Base-by-base conservation (phyloP, 1,284 basidiomycete species). In the Ustilago esculenta region DNA sequence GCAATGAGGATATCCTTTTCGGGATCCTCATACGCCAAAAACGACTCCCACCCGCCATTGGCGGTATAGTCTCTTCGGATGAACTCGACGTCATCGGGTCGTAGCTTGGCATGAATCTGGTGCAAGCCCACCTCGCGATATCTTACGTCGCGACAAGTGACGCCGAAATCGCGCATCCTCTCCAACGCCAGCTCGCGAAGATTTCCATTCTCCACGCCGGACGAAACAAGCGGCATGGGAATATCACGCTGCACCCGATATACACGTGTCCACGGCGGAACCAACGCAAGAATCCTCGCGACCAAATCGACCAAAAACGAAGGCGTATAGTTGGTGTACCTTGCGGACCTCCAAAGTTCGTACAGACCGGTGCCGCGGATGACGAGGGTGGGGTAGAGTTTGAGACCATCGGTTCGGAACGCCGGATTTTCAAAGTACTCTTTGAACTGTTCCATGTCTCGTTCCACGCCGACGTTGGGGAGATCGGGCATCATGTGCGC, bases 251-350 rank as follows among this genome's bases (percentile, higher is more conserved):
- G 76, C 25, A 98, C 96, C 17, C 96, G 90, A 83, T 99, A 99
- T 18, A 99, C 94, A 71, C 96, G 86, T 36, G 96, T 99, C 96
- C 96, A 99, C 14, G 96, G 96, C 1, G 96, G 96, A 0, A 99
- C 94, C 4, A 99, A 86, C 3, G 96, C 95, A 73, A 99, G 86
- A 76, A 99, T 96, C 39, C 95, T 86, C 33, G 96, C 96, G 6
- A 98, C 92, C 15, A 98, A 91, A 77, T 99, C 96, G 32, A 99
- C 94, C 37, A 99, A 86, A 23, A 97, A 93, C 77, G 98, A 98
- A 3, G 96, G 93, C 3, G 95, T 97, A 82, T 99, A 99, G 82
- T 98, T 98, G 84, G 96, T 98, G 85, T 98, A 98, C 76, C 92
- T 87, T 21, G 94, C 94, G 21, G 94, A 96, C 67, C 93, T 85